Conservation (phyloP, 2,329 filamentous ascomycete species). For the Calycina marina region DNA sequence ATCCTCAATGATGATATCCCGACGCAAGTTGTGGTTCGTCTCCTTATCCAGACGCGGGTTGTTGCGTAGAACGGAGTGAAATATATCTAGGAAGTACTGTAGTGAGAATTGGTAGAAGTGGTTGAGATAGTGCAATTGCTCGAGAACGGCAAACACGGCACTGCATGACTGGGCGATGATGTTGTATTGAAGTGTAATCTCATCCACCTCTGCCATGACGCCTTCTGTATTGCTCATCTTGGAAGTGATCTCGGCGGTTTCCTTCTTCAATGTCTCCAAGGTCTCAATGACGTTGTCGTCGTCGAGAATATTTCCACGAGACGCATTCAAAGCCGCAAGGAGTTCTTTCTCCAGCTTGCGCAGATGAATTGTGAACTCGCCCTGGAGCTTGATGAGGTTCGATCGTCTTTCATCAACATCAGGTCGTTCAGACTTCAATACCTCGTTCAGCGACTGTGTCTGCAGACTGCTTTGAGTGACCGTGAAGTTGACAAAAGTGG, state of each 20-base stretch:
- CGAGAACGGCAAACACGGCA: conserved; percentile 89
- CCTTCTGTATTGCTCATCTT: conserved; percentile 97
- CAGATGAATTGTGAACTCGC: conserved; percentile 97
- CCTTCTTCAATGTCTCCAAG: conserved; percentile 91
- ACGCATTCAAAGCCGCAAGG: conserved; percentile 90
- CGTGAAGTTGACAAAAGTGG: conserved; percentile 98
- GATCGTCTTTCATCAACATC: conserved; percentile 93
- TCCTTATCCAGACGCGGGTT: conserved; percentile 60
- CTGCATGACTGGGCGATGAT: conserved; percentile 90
- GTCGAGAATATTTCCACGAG: conserved; percentile 91
- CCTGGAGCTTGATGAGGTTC: conserved; percentile 96
- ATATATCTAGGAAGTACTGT: conserved; percentile 96
- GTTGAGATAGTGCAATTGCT: conserved; percentile 95
- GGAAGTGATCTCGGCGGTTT: conserved; percentile 85
- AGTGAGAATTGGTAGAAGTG: conserved; percentile 99
- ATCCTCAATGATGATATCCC: conserved; percentile 81
- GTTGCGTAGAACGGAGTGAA: conserved; percentile 74
- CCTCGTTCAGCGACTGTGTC: conserved; percentile 93
- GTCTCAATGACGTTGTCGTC: conserved; percentile 98
- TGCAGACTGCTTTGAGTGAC: conserved; percentile 98
- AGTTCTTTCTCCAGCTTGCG: conserved; percentile 89
- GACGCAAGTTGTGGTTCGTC: conserved; percentile 62
- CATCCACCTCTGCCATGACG: conserved; percentile 95
- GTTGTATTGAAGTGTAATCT: conserved; percentile 87
- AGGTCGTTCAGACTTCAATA: conserved; percentile 91